A percentile compares a stretch with the other conserved stretches of the same genome.
These are phyloP conservation scores for Cystoderma amianthinum DNA, from an alignment of 768 basidiomycete species.

Conservation along the genomic window DNA sequence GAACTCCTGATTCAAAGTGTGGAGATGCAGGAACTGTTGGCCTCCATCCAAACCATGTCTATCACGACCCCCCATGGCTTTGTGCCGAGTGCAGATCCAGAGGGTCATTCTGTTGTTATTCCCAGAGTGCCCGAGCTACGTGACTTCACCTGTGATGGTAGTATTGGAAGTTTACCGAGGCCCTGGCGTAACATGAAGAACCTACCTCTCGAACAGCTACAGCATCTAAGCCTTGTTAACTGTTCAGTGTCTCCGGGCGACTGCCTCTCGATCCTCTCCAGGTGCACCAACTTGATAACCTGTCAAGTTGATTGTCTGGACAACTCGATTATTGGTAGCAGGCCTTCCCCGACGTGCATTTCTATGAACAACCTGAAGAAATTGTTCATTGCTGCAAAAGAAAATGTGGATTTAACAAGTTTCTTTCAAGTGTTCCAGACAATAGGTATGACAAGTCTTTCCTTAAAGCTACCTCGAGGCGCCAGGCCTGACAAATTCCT, in stretches of 20 bases:
- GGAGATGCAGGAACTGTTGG: not conserved
- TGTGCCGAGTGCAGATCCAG: not conserved
- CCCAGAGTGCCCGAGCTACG: not conserved
- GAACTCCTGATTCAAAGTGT: not conserved
- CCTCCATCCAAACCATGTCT: not conserved
- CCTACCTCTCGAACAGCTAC: not conserved
- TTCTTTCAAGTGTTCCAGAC: not conserved
- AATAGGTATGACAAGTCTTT: not conserved
- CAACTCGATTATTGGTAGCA: not conserved
- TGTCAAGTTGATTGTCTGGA: too few relatives aligned
- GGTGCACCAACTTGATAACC: not conserved
- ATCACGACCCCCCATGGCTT: not conserved
- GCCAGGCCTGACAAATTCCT: not conserved
- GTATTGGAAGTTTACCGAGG: not conserved
- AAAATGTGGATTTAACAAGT: not conserved
- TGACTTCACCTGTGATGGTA: not conserved
- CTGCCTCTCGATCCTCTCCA: not conserved
- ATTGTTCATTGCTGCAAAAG: not conserved
- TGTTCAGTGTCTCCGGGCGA: not conserved
- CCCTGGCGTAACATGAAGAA: not conserved
- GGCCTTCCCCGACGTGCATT: not conserved
- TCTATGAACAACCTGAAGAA: not conserved
- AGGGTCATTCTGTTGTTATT: not conserved
- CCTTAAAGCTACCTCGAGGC: not conserved
- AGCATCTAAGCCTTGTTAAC: not conserved